Percentiles rank a stretch among this genome's conserved stretches.
These are phyloP conservation scores for Trypanosomatidae sp. DNA, from an alignment of 208 protist species.

Conservation along the genomic window DNA sequence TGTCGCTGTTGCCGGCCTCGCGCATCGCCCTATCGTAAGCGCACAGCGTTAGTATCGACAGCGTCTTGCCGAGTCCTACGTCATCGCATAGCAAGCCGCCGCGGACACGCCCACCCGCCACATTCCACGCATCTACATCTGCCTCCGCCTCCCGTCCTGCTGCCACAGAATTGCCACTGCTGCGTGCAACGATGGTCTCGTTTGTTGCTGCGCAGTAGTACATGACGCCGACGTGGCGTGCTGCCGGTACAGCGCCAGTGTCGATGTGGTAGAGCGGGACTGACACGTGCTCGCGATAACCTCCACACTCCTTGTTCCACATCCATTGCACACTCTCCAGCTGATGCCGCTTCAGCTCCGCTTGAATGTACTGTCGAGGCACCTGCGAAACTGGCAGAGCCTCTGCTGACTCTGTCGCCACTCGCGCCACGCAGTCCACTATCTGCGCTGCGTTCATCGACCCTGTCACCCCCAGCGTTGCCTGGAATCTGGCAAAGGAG, in stretches of 20 bases:
- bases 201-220: constrained; percentile 38
- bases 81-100: constrained; percentile 67
- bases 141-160: not conserved
- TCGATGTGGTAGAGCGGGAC: constrained; percentile 23
- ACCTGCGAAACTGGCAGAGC: constrained; percentile 13
- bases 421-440: constrained; percentile 18
- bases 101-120: constrained; percentile 7
- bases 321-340: constrained; percentile 48
- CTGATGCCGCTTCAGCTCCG: constrained; percentile 44
- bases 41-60: constrained; percentile 52
- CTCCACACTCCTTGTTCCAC: constrained; percentile 31
- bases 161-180: not conserved
- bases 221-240: constrained; percentile 14
- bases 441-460: constrained; percentile 20
- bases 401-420: constrained; percentile 14
- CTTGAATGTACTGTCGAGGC: constrained; percentile 33
- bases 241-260: not conserved
- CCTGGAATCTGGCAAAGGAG: constrained; percentile 13
- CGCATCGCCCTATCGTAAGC: constrained; percentile 21
- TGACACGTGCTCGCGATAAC: constrained; percentile 32
- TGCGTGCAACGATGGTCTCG: constrained; percentile 7
- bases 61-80: constrained; percentile 74
- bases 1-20: constrained; percentile 4
- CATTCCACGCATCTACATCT: not conserved
- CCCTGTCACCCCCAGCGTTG: constrained; percentile 18